Evolutionary conservation across 306 rosid genomes (phyloP), one percentile per base, ranked within the genome.

Genomic region (Cicer yamashitae): DNA sequence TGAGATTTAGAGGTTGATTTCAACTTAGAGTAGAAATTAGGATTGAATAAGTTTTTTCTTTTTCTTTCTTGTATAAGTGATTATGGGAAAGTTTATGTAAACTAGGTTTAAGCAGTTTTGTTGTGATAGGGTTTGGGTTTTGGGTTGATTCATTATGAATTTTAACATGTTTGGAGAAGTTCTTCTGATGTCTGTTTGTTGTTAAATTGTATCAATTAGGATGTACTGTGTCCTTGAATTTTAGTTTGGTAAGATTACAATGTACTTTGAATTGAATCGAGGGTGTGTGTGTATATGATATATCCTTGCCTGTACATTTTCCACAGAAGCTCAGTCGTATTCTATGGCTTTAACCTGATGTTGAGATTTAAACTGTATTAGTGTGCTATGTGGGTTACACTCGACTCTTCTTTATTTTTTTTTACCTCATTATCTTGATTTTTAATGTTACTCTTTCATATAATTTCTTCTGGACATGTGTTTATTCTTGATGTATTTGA

Each of bases 261-360:
- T 64, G 8, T 40, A 40, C 34, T 64, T 64, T 64, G 51, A 64
- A 64, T 64, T 40, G 51, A 10, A 38, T 62, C 46, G 4, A 38
- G 25, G 68, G 68, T n/a, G 7, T 7, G 25, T 14, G 11, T 0
- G 3, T 57, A 9, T 57, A 20, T 57, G 39, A 8, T 57, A 10
- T 62, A n/a, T 37, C 47, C 6, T 61, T n/a, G 45, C 45, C 13
- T 37, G 46, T 13, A 38, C 47, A 38, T 0, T 61, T 62, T 62
- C 0, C 10, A 1, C 13, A 7, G 25, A 38, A n/a, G 47, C 47
- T 14, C 9, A 34, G 45, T 0, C 8, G 6, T 59, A 59, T 34
- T 61, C 18, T 13, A 61, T 11, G 37, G 11, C 3, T 62, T 62
- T 62, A 38, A 38, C 25, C 22, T 14, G 25, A 14, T 62, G 47